Base-by-base conservation (phyloP, 1,284 basidiomycete species). In the Trichosporon sp. region DNA sequence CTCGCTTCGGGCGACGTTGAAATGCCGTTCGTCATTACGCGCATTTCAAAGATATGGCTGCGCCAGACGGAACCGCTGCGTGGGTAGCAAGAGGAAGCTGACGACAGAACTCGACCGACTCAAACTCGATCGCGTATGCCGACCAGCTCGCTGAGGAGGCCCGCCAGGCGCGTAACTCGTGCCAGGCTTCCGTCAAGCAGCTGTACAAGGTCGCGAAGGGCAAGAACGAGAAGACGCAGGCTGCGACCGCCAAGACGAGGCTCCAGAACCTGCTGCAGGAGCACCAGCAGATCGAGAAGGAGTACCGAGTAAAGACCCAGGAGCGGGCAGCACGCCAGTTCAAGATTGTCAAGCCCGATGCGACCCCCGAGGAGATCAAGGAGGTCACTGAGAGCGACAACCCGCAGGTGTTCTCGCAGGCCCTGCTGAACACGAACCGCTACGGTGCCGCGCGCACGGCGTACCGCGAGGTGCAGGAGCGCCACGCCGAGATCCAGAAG, bases 281-380 rank as follows among this genome's bases (percentile, higher is more conserved):
- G 74, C 88, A 88, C 79, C 94, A 98, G 85, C 89, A 89, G 54
- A 93, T 97, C 31, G 97, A 99, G 85, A 92, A 95, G 84, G 91
- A 93, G 80, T 94, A 92, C 83, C 90, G 96, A 71, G 88, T 91
- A 76, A 96, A 93, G 86, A 95, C 97, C 85, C 94, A 94, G 85
- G 93, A 96, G 82, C 88, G 95, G 63, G 90, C 96, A 86, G 96
- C 96, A 86, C 89, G 97, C 74, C 97, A 99, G 85, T 96, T 92
- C 87, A 94, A 91, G 85, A 99, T 99, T 77, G 93, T 96, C 70
- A 96, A 97, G 85, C 94, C 94, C 6, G 90, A 95, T 78, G 94
- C 94, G 2, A 91, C 93, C 14, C 88, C 89, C 3, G 90, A 93
- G 71, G 94, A 98, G 82, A 87, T 98, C 70, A 85, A 87, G 65